Evolutionary conservation across 768 basidiomycete species (phyloP).

Genomic region (Chiua virens): DNA sequence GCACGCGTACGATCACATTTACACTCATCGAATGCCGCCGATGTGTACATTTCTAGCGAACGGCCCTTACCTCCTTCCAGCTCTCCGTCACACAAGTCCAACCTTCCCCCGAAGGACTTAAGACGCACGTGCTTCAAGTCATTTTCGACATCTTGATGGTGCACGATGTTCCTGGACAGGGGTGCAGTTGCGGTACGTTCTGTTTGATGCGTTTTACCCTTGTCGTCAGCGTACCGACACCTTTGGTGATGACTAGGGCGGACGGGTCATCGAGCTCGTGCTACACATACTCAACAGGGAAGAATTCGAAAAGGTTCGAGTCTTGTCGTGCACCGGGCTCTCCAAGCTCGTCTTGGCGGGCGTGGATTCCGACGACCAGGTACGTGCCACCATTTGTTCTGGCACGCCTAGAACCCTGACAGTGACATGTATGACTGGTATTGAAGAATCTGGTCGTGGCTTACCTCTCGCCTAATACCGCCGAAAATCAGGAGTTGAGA

Average conservation of each 20-base stretch:
- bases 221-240: too few relatives aligned
- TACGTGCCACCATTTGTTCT: constrained; percentile 31
- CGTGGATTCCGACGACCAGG: constrained; percentile 70
- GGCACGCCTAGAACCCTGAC: not conserved
- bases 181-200: constrained; percentile 35
- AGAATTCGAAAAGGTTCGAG: constrained; percentile 64
- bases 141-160: constrained; percentile 88
- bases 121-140: constrained; percentile 70
- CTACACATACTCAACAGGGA: constrained; percentile 51
- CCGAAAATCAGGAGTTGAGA: constrained; percentile 76
- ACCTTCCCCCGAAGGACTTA: constrained; percentile 56
- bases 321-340: constrained; percentile 72
- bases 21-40: not conserved
- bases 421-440: constrained; percentile 32
- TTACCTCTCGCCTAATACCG: constrained; percentile 81
- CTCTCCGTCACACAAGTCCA: constrained; percentile 82
- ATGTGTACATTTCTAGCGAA: constrained; percentile 16
- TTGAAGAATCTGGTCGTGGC: constrained; percentile 50
- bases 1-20: constrained; percentile 39
- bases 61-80: constrained; percentile 59
- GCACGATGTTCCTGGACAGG: constrained; percentile 66
- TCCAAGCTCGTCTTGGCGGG: constrained; percentile 85
- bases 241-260: constrained; percentile 31
- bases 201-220: not conserved
- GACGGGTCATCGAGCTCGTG: constrained; percentile 68